Conservation (phyloP, 2,329 filamentous ascomycete species). For the Arthrinium puccinioides region DNA sequence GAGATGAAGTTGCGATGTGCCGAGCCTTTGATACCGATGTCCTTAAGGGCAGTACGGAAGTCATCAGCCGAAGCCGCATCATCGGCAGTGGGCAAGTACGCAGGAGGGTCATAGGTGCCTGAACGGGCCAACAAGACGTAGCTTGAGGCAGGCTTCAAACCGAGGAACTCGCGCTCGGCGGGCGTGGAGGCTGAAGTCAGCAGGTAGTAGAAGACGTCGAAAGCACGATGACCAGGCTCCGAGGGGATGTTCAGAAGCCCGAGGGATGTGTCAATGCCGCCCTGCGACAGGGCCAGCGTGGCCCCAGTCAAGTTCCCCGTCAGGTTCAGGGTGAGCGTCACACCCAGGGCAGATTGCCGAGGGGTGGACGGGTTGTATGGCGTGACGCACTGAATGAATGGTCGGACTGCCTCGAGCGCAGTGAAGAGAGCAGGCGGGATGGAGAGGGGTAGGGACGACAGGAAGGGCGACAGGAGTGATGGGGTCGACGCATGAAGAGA, state of each 20-base stretch:
- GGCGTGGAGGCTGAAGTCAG: constrained; percentile 85
- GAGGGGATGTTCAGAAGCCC: constrained; percentile 76
- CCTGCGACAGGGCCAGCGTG: constrained; percentile 71
- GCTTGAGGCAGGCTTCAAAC: constrained; percentile 66
- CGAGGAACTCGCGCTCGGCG: constrained; percentile 81
- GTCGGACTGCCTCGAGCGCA: constrained; percentile 72
- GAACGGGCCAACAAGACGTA: constrained; percentile 79
- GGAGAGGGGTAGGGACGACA: constrained; percentile 71
- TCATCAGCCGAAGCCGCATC: constrained; percentile 91
- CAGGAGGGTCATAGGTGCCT: constrained; percentile 76
- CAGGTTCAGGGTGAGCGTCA: constrained; percentile 75
- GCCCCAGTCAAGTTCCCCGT: constrained; percentile 71
- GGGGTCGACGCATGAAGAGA: constrained; percentile 86
- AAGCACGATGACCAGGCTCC: constrained; percentile 79
- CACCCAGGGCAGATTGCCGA: constrained; percentile 72
- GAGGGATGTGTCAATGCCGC: constrained; percentile 76
- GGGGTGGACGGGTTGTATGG: constrained; percentile 82
- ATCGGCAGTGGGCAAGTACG: constrained; percentile 86
- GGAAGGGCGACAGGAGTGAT: constrained; percentile 74
- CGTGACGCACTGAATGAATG: constrained; percentile 82
- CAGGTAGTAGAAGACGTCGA: constrained; percentile 97
- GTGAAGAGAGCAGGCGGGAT: constrained; percentile 71
- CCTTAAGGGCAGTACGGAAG: constrained; percentile 77
- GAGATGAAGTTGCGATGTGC: constrained; percentile 78
- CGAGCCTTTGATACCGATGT: constrained; percentile 88